Evolutionary conservation across 129 eudicot genomes (phyloP), one percentile per base, ranked within the genome.

Genomic region (Kitagawia praeruptora): DNA sequence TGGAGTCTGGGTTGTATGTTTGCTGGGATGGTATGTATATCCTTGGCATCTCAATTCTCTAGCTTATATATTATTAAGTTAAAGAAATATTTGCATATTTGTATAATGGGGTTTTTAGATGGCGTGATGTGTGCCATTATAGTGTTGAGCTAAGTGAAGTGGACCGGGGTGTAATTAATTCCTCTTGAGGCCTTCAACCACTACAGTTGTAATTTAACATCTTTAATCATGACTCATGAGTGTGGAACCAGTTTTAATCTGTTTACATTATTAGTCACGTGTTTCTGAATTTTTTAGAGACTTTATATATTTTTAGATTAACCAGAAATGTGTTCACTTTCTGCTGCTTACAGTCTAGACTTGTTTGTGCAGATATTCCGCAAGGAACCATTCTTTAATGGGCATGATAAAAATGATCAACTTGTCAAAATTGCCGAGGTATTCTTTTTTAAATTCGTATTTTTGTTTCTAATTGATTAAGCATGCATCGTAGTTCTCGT

Each of bases 1-100:
- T 92, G 98, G 98, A 92, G 98, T 81, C 98, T 92, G 49, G 98
- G 98, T 64, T 90, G 96, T 73, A 92, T 92, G 98, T 90, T 92
- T 75, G 98, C 96, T 51, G 98, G 98, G 85, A 92, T 92, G 98
- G 98, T 92, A 72, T 83, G 84, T 48, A 31, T 46, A 61, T 70
- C n/a, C 72, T 72, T 42, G 8, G 18, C 64, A 70, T 39, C 41
- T 31, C 38, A 38, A 34, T 80, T 27, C 42, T 77, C 77, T 77
- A 4, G 51, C 37, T 73, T 74, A 8, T 41, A 9, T 41, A 9
- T 25, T 28, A 31, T 64, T 28, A 63, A 63, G 34, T 9, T 28
- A 2, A 11, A 27, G 28, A 3, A 25, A 66, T 75, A 73, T 45
- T 75, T 4, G 37, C 34, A 25, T 46, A 8, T 28, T 4, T 12